Conservation (phyloP, 371 early-diverging fungal genomes). For the Blakeslea trispora region DNA sequence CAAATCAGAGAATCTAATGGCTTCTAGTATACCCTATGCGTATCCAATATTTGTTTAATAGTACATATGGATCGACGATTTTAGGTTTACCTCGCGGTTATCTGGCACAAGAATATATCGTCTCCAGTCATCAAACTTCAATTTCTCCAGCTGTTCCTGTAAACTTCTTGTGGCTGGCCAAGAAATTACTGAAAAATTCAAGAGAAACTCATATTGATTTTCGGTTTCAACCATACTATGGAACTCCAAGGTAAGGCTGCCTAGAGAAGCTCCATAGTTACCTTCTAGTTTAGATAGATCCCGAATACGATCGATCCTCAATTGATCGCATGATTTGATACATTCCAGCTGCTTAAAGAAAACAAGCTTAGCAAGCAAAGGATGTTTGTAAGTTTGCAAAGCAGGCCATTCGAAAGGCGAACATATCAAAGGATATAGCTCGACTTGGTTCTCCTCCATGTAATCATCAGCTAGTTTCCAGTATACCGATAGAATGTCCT, state of each 20-base stretch:
- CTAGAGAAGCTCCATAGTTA: conserved; percentile 1
- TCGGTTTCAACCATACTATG: background rate
- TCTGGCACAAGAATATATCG: conserved; percentile 43
- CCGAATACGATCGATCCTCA: conserved; percentile 25
- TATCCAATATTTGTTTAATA: background rate
- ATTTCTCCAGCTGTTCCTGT: conserved; percentile 9
- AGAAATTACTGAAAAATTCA: background rate
- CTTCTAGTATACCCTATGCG: conserved; percentile 32
- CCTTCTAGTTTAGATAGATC: conserved; percentile 22
- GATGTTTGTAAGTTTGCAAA: conserved; percentile 17
- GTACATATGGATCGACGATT: too few relatives aligned
- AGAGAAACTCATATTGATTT: background rate
- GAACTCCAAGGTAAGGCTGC: conserved; percentile 23
- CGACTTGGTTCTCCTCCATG: conserved; percentile 3
- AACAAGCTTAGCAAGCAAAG: conserved; percentile 30
- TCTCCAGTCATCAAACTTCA: conserved; percentile 12
- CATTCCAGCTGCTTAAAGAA: conserved; percentile 45
- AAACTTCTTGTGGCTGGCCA: conserved; percentile 1
- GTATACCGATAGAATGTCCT: conserved; percentile 19
- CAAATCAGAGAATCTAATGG: conserved; percentile 37
- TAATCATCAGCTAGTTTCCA: conserved; percentile 16
- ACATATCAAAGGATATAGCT: conserved; percentile 26
- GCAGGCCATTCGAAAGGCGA: conserved; percentile 29
- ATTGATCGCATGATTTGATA: conserved; percentile 27
- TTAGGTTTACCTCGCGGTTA: conserved; percentile 27